These are phyloP conservation scores for Penicillium verrucosum DNA, from an alignment of 2,329 filamentous ascomycete genomes.

Conservation along the genomic window DNA sequence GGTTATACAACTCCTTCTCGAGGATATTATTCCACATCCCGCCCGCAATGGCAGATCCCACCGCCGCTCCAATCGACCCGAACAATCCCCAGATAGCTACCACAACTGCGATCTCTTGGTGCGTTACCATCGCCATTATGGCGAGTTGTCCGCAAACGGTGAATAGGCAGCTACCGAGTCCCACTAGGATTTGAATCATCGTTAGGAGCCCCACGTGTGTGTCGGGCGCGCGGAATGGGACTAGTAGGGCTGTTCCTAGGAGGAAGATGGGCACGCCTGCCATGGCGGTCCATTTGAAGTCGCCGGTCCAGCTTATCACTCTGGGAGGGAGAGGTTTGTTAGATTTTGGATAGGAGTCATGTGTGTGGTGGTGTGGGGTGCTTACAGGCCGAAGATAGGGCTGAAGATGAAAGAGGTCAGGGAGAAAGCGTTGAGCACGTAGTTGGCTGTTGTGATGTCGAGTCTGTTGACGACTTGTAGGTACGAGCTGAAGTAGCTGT, in stretches of 20 bases:
- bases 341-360: neutral
- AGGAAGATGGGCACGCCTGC: slow-evolving; percentile 7
- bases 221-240: slow-evolving; percentile 6
- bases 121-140: slow-evolving; percentile 7
- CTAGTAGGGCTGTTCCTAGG: slow-evolving; percentile 4
- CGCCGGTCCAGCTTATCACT: slow-evolving; percentile 7
- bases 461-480: slow-evolving; percentile 11
- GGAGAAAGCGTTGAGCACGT: slow-evolving; percentile 7
- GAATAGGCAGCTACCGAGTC: slow-evolving; percentile 8
- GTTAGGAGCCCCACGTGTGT: slow-evolving; percentile 7
- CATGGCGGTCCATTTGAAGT: slow-evolving; percentile 11
- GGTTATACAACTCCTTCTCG: neutral
- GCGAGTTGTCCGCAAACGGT: slow-evolving; percentile 5
- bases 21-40: slow-evolving; percentile 12
- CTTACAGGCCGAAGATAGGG: slow-evolving; percentile 8
- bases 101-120: slow-evolving; percentile 10
- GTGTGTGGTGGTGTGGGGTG: no score
- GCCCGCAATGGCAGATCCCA: slow-evolving; percentile 9
- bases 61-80: slow-evolving; percentile 4
- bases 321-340: neutral
- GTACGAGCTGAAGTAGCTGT: slow-evolving; percentile 8
- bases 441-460: slow-evolving; percentile 2
- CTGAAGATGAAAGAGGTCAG: slow-evolving; percentile 10
- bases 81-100: slow-evolving; percentile 8
- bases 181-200: slow-evolving; percentile 9